Percentiles rank a stretch among this genome's conserved stretches.
These are phyloP conservation scores for Pneumocystis canis DNA, from an alignment of 1,139 yeast species.

Conservation along the genomic window DNA sequence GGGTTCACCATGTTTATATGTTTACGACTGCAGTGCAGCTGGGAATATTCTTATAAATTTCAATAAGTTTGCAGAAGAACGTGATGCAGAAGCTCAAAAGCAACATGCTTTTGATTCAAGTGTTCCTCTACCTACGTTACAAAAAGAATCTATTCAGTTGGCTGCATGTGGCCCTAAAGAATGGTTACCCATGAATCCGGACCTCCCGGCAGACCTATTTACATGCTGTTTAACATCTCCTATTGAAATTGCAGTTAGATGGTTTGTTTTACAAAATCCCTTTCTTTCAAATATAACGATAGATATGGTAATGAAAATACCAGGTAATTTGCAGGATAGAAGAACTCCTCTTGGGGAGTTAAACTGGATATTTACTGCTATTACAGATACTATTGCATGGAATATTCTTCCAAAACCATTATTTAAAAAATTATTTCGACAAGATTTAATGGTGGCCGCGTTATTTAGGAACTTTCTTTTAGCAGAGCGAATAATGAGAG, in stretches of 20 bases:
- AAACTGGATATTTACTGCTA: constrained; percentile 96
- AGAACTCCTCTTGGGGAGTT: constrained; percentile 91
- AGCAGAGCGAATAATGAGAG: constrained; percentile 90
- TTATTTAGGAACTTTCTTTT: constrained; percentile 77
- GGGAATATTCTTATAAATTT: constrained; percentile 87
- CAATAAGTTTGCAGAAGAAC: constrained; percentile 76
- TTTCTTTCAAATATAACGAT: constrained; percentile 24
- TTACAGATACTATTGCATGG: constrained; percentile 98
- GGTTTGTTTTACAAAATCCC: constrained; percentile 76
- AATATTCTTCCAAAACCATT: constrained; percentile 75
- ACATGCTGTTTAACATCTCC: constrained; percentile 94
- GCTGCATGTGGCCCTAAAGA: constrained; percentile 90
- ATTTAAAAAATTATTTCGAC: constrained; percentile 80
- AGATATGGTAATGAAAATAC: constrained; percentile 40
- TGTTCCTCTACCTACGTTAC: constrained; percentile 47
- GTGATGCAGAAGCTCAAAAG: constrained; percentile 68
- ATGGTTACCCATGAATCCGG: constrained; percentile 81
- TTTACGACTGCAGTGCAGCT: constrained; percentile 87
- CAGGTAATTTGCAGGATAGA: constrained; percentile 83
- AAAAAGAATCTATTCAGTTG: constrained; percentile 76
- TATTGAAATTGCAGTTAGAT: constrained; percentile 79
- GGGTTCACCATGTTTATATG: constrained; percentile 94
- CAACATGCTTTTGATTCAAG: constrained; percentile 41
- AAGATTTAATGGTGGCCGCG: constrained; percentile 94
- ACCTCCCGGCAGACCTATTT: constrained; percentile 87